These are phyloP conservation scores for Aspergillus intermedius DNA, from an alignment of 2,329 filamentous ascomycete species.

Conservation along the genomic window DNA sequence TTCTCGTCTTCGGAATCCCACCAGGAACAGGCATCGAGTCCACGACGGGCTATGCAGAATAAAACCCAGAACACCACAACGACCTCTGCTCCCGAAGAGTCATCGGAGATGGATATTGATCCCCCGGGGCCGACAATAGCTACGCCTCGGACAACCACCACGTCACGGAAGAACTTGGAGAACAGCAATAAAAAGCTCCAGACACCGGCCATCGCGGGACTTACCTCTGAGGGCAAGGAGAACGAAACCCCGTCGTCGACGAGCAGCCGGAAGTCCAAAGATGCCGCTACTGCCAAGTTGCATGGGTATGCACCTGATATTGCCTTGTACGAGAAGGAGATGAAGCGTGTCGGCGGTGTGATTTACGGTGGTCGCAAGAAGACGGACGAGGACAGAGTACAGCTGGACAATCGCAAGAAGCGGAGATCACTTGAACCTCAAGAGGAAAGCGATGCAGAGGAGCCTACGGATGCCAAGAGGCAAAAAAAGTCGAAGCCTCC, in stretches of 20 bases:
- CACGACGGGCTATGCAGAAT: slow-evolving; percentile 27
- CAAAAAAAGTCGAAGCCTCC: slow-evolving; percentile 57
- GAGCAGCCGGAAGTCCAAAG: slow-evolving; percentile 79
- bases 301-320: slow-evolving; percentile 78
- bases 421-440: slow-evolving; percentile 42
- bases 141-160: slow-evolving; percentile 22
- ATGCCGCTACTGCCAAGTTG: slow-evolving; percentile 68
- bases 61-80: slow-evolving; percentile 30
- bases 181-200: slow-evolving; percentile 27
- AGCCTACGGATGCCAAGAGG: slow-evolving; percentile 56
- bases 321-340: slow-evolving; percentile 85
- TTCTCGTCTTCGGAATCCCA: slow-evolving; percentile 38
- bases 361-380: slow-evolving; percentile 51
- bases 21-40: slow-evolving; percentile 8
- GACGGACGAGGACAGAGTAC: slow-evolving; percentile 35
- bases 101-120: slow-evolving; percentile 12
- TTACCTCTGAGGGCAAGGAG: slow-evolving; percentile 62
- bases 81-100: slow-evolving; percentile 12
- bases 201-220: slow-evolving; percentile 50
- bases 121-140: slow-evolving; percentile 12
- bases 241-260: slow-evolving; percentile 74
- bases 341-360: slow-evolving; percentile 67
- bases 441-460: slow-evolving; percentile 46
- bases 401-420: slow-evolving; percentile 32
- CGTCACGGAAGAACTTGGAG: slow-evolving; percentile 23